A percentile compares a stretch with the other conserved stretches of the same genome.
phyloP scores from a whole-genome alignment of 2,329 filamentous ascomycete genomes.

The Sporothrix brasiliensis region DNA sequence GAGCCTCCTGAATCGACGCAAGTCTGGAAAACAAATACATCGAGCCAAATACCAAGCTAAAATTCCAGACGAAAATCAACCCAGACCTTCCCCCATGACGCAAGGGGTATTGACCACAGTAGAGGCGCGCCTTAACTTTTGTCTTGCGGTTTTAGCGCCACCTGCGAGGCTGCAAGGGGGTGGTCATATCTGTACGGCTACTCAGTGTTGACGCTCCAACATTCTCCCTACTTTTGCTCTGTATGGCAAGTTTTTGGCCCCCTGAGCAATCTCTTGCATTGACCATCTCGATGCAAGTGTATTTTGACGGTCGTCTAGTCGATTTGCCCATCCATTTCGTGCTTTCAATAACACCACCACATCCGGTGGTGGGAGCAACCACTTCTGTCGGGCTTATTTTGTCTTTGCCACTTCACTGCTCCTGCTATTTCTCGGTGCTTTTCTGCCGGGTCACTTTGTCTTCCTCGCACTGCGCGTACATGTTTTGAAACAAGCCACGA shows the following conservation, averaged over 20 bases:
- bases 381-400: not conserved
- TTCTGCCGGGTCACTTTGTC: not conserved
- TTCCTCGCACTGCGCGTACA: not conserved
- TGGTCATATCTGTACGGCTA: not conserved
- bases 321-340: not conserved
- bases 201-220: not conserved
- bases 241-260: not conserved
- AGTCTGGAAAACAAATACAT: not conserved
- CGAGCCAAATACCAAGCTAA: not conserved
- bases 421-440: not conserved
- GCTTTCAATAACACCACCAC: not conserved
- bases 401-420: not conserved
- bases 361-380: not conserved
- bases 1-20: not conserved
- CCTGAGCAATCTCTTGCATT: conserved; percentile 1
- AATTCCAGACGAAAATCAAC: not conserved
- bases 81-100: not conserved
- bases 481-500: not conserved
- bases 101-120: not conserved
- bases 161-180: conserved; percentile 10
- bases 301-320: not conserved
- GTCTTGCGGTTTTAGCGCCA: not conserved
- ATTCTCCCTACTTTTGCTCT: conserved; percentile 1
- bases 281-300: conserved; percentile 1
- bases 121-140: not conserved